Evolutionary conservation across 2,329 filamentous ascomycete genomes (phyloP), one percentile per base, ranked within the genome.

Genomic region (Dothideomycetes sp.): DNA sequence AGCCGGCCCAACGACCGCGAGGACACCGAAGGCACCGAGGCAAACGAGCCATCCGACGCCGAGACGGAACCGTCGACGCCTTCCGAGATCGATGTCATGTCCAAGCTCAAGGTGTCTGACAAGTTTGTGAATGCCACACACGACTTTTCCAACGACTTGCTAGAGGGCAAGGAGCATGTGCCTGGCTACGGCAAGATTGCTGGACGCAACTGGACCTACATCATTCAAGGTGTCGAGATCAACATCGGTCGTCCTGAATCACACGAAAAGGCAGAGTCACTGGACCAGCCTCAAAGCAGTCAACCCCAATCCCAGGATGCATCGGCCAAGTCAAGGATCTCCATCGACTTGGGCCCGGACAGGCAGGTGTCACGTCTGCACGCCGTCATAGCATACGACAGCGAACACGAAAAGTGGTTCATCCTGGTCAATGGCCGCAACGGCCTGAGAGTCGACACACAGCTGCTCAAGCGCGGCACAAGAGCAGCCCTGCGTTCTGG

Each of bases 351-450:
- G 22, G 69, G 69, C 6, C 69, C 69, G 2, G 66, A 70, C 48
- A 63, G 69, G 25, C 65, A 69, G 44, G 59, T 71, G 16, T 71
- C 68, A 2, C 60, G 69, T 31, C 52, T 68, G 16, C 69, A 72
- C 47, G 69, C 69, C 19, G 60, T 65, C 46, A 70, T 72, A 46
- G 56, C 59, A 31, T 72, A 68, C 49, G 64, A 70, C 28, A 49
- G 56, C 6, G 53, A 62, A 2, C 52, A 56, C 29, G 65, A 67
- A 36, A 76, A 74, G 46, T 98, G 91, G 91, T 81, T 82, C 53
- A 75, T 98, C 37, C 68, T 78, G 30, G 85, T 94, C 48, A 88
- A 89, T 57, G 91, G 91, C 15, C 82, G 91, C 51, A 98, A 98
- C 59, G 87, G 88, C 19, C 74, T 94, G 33, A 85, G 84, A 54